Evolutionary conservation across 2,329 filamentous ascomycete species (phyloP).

Genomic region (Trichophyton rubrum): DNA sequence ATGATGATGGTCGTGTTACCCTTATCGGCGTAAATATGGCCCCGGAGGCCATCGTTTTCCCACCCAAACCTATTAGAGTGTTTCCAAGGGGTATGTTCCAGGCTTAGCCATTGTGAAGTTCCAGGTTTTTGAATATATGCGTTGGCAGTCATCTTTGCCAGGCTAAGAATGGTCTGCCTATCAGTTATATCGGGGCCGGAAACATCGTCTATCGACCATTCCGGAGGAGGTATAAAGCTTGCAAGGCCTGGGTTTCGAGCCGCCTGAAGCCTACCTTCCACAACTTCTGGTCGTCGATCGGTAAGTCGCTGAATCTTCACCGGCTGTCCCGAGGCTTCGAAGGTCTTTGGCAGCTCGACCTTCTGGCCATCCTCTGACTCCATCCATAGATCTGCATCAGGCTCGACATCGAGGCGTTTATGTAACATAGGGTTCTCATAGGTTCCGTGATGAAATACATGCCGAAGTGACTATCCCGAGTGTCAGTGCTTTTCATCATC

Average conservation of each 20-base stretch:
- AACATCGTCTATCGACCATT: conserved; percentile 74
- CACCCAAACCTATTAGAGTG: conserved; percentile 83
- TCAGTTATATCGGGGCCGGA: conserved; percentile 71
- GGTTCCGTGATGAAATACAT: conserved; percentile 87
- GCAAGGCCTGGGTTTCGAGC: conserved; percentile 57
- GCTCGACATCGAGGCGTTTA: conserved; percentile 57
- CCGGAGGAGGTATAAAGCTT: conserved; percentile 55
- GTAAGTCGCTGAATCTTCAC: conserved; percentile 66
- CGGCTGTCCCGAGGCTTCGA: conserved; percentile 52
- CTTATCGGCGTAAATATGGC: conserved; percentile 83
- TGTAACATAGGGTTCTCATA: conserved; percentile 66
- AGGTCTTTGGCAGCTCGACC: conserved; percentile 34
- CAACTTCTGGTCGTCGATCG: conserved; percentile 61
- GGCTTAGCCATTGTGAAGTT: conserved; percentile 69
- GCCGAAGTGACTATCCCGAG: conserved; percentile 46
- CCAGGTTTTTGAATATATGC: conserved; percentile 68
- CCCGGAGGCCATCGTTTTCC: conserved; percentile 76
- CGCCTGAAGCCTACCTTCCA: conserved; percentile 66
- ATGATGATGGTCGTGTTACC: conserved; percentile 79
- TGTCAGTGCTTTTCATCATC: background rate
- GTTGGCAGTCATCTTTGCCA: conserved; percentile 80
- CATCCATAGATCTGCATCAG: conserved; percentile 42
- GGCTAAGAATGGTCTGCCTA: conserved; percentile 66
- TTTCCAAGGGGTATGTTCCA: conserved; percentile 61
- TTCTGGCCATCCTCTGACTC: conserved; percentile 30